Evolutionary conservation across 148 eudicot genomes (phyloP), one percentile per base, ranked within the genome.

Genomic region (Selenicereus undatus): DNA sequence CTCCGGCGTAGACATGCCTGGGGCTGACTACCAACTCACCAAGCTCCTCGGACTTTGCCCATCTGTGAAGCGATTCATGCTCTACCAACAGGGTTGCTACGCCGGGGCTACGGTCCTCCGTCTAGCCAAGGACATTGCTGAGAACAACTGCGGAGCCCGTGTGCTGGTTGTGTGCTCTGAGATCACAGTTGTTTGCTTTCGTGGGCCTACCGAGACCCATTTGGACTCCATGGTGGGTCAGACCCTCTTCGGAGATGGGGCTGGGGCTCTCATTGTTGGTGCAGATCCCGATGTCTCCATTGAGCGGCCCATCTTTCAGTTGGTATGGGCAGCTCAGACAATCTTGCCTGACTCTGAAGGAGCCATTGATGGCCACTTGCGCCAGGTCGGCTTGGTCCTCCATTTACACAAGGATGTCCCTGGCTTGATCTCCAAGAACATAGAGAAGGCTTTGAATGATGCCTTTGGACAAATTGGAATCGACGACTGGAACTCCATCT

Each of bases 1-100:
- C 32, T 83, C 82, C 10, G 85, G 85, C 5, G 85, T 83, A 13
- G 85, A 83, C 82, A 79, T 83, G 85, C 85, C 85, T 10, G 85
- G 85, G 18, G 85, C 85, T 2, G 85, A 83, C 32, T 83, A 75
- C 76, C 85, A 83, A 79, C 82, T 83, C 24, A 79, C 79, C 62
- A 83, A 83, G 71, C 85, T 83, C 71, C 85, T 83, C 11, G 85
- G 85, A 22, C 82, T 83, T 7, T 76, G 82, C 12, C 85, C 85
- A 21, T 75, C 85, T 0, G 85, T 81, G 30, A 77, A 78, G 18
- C 73, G 82, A 1, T 81, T 74, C 73, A 81, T 81, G 82, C 73
- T 81, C 11, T 83, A 83, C 76, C 85, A 83, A 27, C 85, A 83
- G 36, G 85, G 85, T 12, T 83, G 85, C 75, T 83, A 78, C 29